Percentiles rank a stretch among this genome's conserved stretches.
Evolutionary conservation across 2,329 filamentous ascomycete species (phyloP).

Genomic region (Aspergillus novofumigatus): DNA sequence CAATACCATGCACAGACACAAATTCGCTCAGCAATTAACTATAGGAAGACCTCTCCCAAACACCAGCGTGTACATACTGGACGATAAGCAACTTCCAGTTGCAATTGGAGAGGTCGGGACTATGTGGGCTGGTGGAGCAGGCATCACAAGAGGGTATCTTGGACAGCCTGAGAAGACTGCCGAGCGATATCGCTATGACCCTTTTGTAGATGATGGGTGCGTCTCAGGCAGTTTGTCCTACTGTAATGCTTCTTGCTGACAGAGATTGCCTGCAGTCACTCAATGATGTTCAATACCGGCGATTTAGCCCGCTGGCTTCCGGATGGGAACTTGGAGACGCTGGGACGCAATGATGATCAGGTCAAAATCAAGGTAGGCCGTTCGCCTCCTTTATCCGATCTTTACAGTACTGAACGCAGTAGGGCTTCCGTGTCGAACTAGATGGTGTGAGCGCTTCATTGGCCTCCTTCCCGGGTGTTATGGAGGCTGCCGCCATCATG

Average conservation of each 20-base stretch:
- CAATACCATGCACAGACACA: conserved; percentile 11
- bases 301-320: conserved; percentile 9
- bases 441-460: conserved; percentile 8
- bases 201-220: conserved; percentile 6
- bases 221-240: background rate
- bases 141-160: conserved; percentile 5
- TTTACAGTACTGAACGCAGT: background rate
- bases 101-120: conserved; percentile 4
- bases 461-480: conserved; percentile 1
- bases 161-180: conserved; percentile 5
- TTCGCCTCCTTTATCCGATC: background rate
- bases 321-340: conserved; percentile 4
- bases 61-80: conserved; percentile 10
- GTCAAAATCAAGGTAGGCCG: conserved; percentile 5
- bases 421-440: conserved; percentile 10
- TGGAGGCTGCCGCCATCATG: conserved; percentile 2
- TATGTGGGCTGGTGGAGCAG: conserved; percentile 8
- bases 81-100: conserved; percentile 1
- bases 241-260: background rate
- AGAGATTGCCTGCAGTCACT: background rate
- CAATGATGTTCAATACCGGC: conserved; percentile 10
- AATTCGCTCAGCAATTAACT: background rate
- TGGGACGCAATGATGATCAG: conserved; percentile 9
- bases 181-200: conserved; percentile 5
- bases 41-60: conserved; percentile 10